phyloP scores from a whole-genome alignment of 768 basidiomycete genomes.

The Mycena leptocephala region DNA sequence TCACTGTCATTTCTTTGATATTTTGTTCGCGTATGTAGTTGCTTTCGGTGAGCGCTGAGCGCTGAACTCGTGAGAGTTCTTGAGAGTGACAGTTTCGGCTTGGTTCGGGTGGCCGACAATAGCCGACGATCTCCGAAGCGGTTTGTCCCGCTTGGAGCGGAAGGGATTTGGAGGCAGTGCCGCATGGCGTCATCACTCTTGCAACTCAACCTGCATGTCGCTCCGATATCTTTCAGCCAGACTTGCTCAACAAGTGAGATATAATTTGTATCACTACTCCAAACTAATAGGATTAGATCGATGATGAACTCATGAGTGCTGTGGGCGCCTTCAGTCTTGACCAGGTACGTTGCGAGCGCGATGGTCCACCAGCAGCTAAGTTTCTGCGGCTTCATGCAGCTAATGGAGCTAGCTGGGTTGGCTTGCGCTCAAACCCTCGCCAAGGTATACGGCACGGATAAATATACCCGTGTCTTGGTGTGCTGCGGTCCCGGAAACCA shows the following conservation, averaged over 20 bases:
- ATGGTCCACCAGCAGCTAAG: not conserved
- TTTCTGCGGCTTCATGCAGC: conserved; percentile 55
- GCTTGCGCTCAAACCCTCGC: conserved; percentile 93
- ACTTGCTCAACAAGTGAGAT: conserved; percentile 82
- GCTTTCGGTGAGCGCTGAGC: too few species aligned
- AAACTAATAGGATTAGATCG: conserved; percentile 72
- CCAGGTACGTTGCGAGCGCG: conserved; percentile 67
- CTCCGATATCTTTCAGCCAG: conserved; percentile 79
- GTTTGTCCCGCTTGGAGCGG: too few species aligned
- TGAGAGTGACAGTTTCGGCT: too few species aligned
- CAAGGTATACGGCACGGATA: conserved; percentile 79
- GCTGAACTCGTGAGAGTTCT: too few species aligned
- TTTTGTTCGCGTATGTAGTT: too few species aligned
- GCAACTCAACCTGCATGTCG: conserved; percentile 56
- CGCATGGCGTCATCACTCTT: not conserved
- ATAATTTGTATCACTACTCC: not conserved
- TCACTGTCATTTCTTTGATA: too few species aligned
- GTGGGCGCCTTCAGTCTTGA: conserved; percentile 96
- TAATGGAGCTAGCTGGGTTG: conserved; percentile 97
- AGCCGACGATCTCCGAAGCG: too few species aligned
- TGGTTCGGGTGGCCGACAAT: too few species aligned
- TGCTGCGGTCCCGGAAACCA: conserved; percentile 99
- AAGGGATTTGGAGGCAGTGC: too few species aligned
- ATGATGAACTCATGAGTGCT: conserved; percentile 92
- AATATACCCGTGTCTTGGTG: conserved; percentile 87